Evolutionary conservation across 352 stramenopile species (phyloP), one percentile per base, ranked within the genome.

Genomic region (Pythium rishiriense): DNA sequence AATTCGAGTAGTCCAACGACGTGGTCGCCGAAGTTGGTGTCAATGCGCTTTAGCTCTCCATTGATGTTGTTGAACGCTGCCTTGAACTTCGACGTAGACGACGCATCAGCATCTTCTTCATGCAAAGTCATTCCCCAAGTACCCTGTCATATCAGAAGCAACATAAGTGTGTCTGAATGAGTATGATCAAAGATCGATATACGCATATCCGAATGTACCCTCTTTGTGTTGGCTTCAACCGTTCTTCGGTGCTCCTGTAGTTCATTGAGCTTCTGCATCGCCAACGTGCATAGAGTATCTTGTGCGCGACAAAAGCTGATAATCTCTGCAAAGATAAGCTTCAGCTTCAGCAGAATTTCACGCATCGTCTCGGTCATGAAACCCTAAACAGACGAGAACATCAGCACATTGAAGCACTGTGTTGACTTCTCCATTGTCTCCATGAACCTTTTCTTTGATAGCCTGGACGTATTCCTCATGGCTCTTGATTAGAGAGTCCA

Each of bases 401-500:
- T 43, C 14, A 43, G 37, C 33, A 6, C 15, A 1, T 43, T n/a
- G 37, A 3, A 12, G 1, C 37, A 43, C n/a, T 1, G n/a, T 5
- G 2, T 35, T 17, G 1, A 43, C 37, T 43, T 43, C 15, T 17
- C n/a, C 11, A 17, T n/a, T n/a, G 37, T 4, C 37, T 21, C 37
- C n/a, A 46, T 77, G 42, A 71, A 94, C 87, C 61, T 96, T 95
- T 53, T 90, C 75, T 52, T 95, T 92, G 71, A 97, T 93, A 2
- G 93, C 86, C 22, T 82, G 57, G 33, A 99, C 90, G 68, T 99
- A 99, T 5, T 87, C 73, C 65, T 98, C 87, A 62, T 99, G 97
- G 39, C 94, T 97, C 64, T 87, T 76, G 61, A 99, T 98, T 22
- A 99, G 75, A 61, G 96, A 90, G 68, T 99, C 97, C 56, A 99